Percentiles rank a stretch among this genome's conserved stretches.
phyloP scores from a whole-genome alignment of 208 protist genomes.

The Trypanosoma scelopori region DNA sequence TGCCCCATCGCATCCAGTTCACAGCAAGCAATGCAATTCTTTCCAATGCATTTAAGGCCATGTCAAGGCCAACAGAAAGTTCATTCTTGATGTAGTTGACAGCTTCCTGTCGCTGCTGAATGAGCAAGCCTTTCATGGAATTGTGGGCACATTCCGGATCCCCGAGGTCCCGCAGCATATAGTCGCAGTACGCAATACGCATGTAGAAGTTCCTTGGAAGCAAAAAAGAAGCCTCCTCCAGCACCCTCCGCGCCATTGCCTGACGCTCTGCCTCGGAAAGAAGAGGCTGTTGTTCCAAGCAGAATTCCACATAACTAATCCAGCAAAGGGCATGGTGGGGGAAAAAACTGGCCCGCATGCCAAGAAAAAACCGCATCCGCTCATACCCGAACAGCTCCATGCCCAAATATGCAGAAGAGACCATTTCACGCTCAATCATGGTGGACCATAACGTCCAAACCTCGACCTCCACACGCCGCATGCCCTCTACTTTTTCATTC shows the following conservation, averaged over 20 bases:
- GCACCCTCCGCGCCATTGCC: constrained; percentile 15
- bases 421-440: constrained; percentile 43
- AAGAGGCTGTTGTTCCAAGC: constrained; percentile 25
- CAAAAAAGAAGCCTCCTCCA: constrained; percentile 31
- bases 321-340: constrained; percentile 54
- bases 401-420: constrained; percentile 35
- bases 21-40: constrained; percentile 61
- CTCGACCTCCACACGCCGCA: constrained; percentile 47
- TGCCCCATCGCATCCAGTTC: constrained; percentile 84
- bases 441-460: constrained; percentile 59
- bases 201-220: constrained; percentile 26
- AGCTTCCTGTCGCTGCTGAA: constrained; percentile 40
- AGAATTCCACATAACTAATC: constrained; percentile 31
- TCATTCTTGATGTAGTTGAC: constrained; percentile 46
- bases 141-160: constrained; percentile 29
- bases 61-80: background rate
- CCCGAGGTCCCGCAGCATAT: constrained; percentile 25
- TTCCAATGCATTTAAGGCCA: constrained; percentile 42
- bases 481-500: constrained; percentile 19
- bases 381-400: constrained; percentile 55
- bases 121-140: constrained; percentile 39
- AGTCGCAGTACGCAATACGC: constrained; percentile 29
- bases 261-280: constrained; percentile 27
- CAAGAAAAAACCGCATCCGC: constrained; percentile 48
- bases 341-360: constrained; percentile 62